phyloP scores from a whole-genome alignment of 73 alveolate genomes.

The Urostyla sp. region DNA sequence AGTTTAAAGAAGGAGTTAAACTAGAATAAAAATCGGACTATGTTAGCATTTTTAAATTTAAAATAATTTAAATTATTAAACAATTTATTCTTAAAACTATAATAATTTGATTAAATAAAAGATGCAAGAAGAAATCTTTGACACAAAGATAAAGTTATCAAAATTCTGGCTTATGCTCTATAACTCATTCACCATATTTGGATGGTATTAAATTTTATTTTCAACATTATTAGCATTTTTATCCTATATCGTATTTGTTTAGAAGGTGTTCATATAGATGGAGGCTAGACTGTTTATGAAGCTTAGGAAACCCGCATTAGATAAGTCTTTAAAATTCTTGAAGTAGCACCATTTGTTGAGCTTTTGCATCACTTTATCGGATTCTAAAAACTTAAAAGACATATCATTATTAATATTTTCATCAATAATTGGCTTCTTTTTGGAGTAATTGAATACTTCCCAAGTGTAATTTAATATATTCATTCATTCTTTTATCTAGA shows the following conservation, averaged over 20 bases:
- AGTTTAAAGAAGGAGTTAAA: neutral
- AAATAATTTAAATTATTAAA: neutral
- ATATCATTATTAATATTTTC: constrained; percentile 40
- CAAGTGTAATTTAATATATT: neutral
- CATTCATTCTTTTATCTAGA: constrained; percentile 11
- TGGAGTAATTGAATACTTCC: constrained; percentile 51
- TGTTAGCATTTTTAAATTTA: constrained; percentile 3
- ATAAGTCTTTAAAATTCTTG: constrained; percentile 1
- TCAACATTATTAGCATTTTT: neutral
- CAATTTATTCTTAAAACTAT: neutral
- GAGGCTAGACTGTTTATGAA: neutral
- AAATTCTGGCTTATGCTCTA: constrained; percentile 57
- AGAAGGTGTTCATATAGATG: constrained; percentile 1
- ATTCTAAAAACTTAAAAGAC: constrained; percentile 23
- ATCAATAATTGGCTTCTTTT: constrained; percentile 48
- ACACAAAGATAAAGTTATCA: constrained; percentile 30
- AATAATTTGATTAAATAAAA: neutral
- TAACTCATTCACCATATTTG: constrained; percentile 45
- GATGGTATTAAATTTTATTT: constrained; percentile 7
- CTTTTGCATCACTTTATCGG: constrained; percentile 50
- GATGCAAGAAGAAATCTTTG: constrained; percentile 48
- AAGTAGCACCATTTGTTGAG: constrained; percentile 46
- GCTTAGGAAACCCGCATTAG: neutral
- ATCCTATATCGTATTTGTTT: constrained; percentile 15
- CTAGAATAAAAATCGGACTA: neutral